Conservation (phyloP, 2,329 filamentous ascomycete species). For the Ceratocystis albifundus region DNA sequence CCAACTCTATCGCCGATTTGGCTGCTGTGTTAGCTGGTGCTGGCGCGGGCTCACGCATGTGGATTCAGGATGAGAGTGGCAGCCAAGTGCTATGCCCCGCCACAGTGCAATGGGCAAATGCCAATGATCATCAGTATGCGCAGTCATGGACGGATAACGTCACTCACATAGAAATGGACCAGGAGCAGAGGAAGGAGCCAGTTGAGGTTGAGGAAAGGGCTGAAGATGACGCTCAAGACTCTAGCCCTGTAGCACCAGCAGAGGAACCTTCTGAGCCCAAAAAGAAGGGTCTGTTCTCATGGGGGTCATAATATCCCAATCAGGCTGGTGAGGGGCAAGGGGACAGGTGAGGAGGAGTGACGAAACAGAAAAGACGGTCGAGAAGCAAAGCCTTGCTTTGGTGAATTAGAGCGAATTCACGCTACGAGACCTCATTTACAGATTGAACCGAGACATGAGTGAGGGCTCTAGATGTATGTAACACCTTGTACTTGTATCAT, state of each 20-base stretch:
- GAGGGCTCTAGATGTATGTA: conserved; percentile 17
- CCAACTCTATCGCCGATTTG: conserved; percentile 52
- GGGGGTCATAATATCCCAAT: conserved; percentile 13
- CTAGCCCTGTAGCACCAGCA: conserved; percentile 14
- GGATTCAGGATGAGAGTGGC: conserved; percentile 24
- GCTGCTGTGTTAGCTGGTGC: conserved; percentile 44
- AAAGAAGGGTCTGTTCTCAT: conserved; percentile 17
- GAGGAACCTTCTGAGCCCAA: conserved; percentile 15
- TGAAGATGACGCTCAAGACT: conserved; percentile 25
- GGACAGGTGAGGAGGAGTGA: neutral
- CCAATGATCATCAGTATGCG: conserved; percentile 38
- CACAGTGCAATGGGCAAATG: conserved; percentile 43
- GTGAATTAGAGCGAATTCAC: conserved; percentile 13
- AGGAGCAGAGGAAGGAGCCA: conserved; percentile 1
- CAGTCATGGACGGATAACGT: conserved; percentile 43
- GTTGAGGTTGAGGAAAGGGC: conserved; percentile 20
- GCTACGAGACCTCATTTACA: conserved; percentile 5
- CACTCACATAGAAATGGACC: conserved; percentile 34
- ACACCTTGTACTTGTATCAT: conserved; percentile 23
- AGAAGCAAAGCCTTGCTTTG: neutral
- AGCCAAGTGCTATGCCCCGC: conserved; percentile 32
- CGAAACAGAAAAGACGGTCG: conserved; percentile 4
- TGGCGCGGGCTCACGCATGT: conserved; percentile 42
- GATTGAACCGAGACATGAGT: neutral
- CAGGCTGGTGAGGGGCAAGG: neutral